These are phyloP conservation scores for Pleurotus sapidus DNA, from an alignment of 768 basidiomycete genomes.

Conservation along the genomic window DNA sequence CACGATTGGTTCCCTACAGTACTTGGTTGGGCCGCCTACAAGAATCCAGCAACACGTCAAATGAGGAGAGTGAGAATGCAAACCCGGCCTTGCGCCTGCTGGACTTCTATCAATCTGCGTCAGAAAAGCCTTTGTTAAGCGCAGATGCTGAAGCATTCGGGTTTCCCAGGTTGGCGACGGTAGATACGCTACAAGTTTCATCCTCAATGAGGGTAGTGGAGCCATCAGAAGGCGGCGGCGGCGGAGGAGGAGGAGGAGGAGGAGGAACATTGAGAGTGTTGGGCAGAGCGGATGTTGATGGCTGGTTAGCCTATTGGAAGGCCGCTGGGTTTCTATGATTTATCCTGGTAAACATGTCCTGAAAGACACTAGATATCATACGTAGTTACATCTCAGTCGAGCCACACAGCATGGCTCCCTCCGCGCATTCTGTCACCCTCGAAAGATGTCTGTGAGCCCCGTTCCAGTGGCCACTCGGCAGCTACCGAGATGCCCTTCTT, in stretches of 20 bases:
- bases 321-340: not conserved
- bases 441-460: too few species aligned
- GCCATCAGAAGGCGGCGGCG: too few species aligned
- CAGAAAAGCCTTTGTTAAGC: slow-evolving; percentile 7
- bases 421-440: slow-evolving; percentile 33
- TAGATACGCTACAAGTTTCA: slow-evolving; percentile 3
- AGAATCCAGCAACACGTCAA: not conserved
- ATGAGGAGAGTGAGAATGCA: slow-evolving; percentile 4
- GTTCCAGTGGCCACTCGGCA: slow-evolving; percentile 36
- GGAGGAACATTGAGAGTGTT: not conserved
- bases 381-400: slow-evolving; percentile 28
- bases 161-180: slow-evolving; percentile 15
- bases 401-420: slow-evolving; percentile 52
- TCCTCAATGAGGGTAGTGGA: slow-evolving; percentile 2
- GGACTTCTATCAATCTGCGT: slow-evolving; percentile 22
- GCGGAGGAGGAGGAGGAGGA: not conserved
- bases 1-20: slow-evolving; percentile 27
- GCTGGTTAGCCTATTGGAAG: slow-evolving; percentile 2
- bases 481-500: slow-evolving; percentile 34
- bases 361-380: not conserved
- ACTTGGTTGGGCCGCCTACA: slow-evolving; percentile 27
- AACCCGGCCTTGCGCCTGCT: slow-evolving; percentile 26
- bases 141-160: slow-evolving; percentile 20
- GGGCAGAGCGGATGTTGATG: not conserved
- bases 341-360: too few species aligned